phyloP scores from a whole-genome alignment of 2,329 filamentous ascomycete genomes.

The Penicillium hordei region DNA sequence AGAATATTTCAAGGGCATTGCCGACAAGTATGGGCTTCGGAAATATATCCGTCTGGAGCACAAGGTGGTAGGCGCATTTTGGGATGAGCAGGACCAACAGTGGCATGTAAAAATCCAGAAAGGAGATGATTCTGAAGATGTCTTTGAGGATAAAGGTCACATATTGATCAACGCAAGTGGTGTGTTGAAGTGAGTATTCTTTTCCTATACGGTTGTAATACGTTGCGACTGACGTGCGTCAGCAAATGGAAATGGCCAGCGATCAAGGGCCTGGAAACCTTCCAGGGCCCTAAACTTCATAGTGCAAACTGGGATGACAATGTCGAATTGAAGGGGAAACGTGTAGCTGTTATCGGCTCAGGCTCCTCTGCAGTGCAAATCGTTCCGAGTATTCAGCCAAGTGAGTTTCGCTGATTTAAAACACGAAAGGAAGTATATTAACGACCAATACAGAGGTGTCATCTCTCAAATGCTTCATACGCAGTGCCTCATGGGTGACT shows the following conservation, averaged over 20 bases:
- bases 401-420: conserved; percentile 1
- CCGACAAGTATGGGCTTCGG: conserved; percentile 25
- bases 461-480: conserved; percentile 13
- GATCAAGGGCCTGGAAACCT: conserved; percentile 7
- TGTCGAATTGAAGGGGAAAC: conserved; percentile 47
- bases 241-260: conserved; percentile 17
- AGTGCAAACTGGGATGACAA: conserved; percentile 30
- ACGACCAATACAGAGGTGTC: conserved; percentile 1
- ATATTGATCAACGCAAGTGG: conserved; percentile 16
- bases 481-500: conserved; percentile 15
- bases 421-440: not conserved
- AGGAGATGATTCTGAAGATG: not conserved
- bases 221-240: not conserved
- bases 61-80: conserved; percentile 27
- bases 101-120: conserved; percentile 31
- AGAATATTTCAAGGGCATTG: conserved; percentile 29
- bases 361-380: conserved; percentile 28
- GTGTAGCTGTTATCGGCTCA: conserved; percentile 26
- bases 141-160: conserved; percentile 12
- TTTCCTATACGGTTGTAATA: not conserved
- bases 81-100: conserved; percentile 30
- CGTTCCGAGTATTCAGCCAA: conserved; percentile 23
- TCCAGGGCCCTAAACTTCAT: conserved; percentile 10
- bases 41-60: conserved; percentile 30
- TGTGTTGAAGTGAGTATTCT: conserved; percentile 13